Percentiles rank a stretch among this genome's conserved stretches.
Evolutionary conservation across 169 alveolate species (phyloP).

Genomic region (Babesia divergens): DNA sequence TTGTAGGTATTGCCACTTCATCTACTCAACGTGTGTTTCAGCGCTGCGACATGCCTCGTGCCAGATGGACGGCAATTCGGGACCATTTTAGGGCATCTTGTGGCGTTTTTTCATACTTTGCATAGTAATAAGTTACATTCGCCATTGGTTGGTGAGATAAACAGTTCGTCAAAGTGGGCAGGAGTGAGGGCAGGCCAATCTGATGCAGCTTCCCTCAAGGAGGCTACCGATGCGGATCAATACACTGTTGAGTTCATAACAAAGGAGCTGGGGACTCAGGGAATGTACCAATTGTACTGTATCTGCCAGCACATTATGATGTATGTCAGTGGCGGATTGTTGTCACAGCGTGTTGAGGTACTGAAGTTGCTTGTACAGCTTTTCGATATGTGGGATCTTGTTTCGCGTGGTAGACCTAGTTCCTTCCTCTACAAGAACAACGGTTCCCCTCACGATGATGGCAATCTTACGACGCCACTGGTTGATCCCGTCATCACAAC

Average conservation of each 20-base stretch:
- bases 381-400: constrained; percentile 13
- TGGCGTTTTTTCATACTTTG: too few species aligned
- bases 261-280: constrained; percentile 48
- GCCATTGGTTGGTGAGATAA: too few species aligned
- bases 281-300: constrained; percentile 54
- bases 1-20: constrained; percentile 41
- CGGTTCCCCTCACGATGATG: not conserved
- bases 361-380: constrained; percentile 12
- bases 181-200: too few species aligned
- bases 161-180: too few species aligned
- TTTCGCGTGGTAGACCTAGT: constrained; percentile 1
- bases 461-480: not conserved
- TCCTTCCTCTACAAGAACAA: not conserved
- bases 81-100: not conserved
- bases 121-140: too few species aligned
- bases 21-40: constrained; percentile 27
- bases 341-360: constrained; percentile 7
- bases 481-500: constrained; percentile 31
- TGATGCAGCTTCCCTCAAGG: too few species aligned
- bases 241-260: constrained; percentile 13
- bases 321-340: constrained; percentile 18
- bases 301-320: constrained; percentile 41
- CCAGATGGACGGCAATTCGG: constrained; percentile 16
- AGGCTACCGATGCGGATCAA: too few species aligned
- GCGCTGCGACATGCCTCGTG: constrained; percentile 22